Conservation (phyloP, 1,284 basidiomycete species). For the Pseudozyma thailandica region DNA sequence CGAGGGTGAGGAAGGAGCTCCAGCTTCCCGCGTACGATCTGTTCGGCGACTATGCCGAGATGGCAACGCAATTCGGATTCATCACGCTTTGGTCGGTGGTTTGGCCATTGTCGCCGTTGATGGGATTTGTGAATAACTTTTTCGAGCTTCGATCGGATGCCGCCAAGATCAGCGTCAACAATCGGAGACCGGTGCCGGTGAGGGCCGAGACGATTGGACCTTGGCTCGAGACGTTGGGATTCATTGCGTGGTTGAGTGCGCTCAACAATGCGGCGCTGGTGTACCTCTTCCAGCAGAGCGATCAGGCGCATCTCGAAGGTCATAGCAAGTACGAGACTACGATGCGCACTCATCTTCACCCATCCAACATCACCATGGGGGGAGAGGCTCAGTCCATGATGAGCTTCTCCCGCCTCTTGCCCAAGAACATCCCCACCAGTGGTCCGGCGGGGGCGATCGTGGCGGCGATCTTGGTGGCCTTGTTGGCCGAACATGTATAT, state of each 20-base stretch:
- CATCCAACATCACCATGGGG: not conserved
- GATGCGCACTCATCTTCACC: constrained; percentile 54
- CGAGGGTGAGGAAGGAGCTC: constrained; percentile 80
- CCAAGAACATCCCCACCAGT: constrained; percentile 38
- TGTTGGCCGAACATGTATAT: constrained; percentile 63
- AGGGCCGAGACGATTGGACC: constrained; percentile 91
- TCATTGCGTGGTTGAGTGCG: constrained; percentile 56
- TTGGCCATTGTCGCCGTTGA: constrained; percentile 83
- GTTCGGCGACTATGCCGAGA: constrained; percentile 85
- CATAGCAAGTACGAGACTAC: constrained; percentile 50
- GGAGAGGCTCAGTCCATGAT: constrained; percentile 19
- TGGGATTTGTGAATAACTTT: constrained; percentile 77
- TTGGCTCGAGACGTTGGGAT: constrained; percentile 83
- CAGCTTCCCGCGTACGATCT: constrained; percentile 79
- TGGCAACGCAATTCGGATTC: constrained; percentile 85
- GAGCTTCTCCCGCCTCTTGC: constrained; percentile 51
- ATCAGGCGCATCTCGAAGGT: constrained; percentile 30
- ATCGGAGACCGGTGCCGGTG: constrained; percentile 82
- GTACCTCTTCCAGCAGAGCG: constrained; percentile 59
- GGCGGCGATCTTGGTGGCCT: constrained; percentile 56
- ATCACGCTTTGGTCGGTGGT: constrained; percentile 90
- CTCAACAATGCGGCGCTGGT: constrained; percentile 57
- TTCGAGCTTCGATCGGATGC: constrained; percentile 92
- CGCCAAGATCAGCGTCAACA: constrained; percentile 90
- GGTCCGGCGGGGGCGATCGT: constrained; percentile 52